These are phyloP conservation scores for Amanita brunnescens DNA, from an alignment of 768 basidiomycete species.

Conservation along the genomic window DNA sequence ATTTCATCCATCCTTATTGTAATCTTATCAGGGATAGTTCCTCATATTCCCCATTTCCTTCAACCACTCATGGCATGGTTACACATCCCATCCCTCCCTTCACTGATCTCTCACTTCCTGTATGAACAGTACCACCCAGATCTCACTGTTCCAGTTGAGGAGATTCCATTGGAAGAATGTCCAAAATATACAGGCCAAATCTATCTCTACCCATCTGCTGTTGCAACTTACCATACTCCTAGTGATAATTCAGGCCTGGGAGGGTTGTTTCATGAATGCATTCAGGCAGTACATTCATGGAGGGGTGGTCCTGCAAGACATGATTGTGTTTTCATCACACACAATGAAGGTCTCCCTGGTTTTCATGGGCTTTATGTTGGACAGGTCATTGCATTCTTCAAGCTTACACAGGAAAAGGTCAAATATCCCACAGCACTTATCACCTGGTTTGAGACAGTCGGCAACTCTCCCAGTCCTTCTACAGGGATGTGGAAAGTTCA, in stretches of 20 bases:
- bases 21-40: neutral
- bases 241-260: conserved; percentile 15
- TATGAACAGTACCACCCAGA: conserved; percentile 5
- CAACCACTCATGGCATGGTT: neutral
- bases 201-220: conserved; percentile 19
- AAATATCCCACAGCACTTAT: conserved; percentile 20
- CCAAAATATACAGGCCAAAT: conserved; percentile 13
- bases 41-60: neutral
- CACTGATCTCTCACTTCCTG: neutral
- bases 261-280: conserved; percentile 17
- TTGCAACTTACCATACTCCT: conserved; percentile 19
- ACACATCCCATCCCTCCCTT: neutral
- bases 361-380: conserved; percentile 16
- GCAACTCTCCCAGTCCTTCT: conserved; percentile 13
- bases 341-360: conserved; percentile 13
- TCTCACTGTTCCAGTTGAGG: conserved; percentile 6
- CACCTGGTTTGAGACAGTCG: conserved; percentile 17
- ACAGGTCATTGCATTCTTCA: conserved; percentile 19
- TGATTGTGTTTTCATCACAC: conserved; percentile 20
- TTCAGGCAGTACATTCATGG: conserved; percentile 21
- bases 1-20: too few relatives aligned
- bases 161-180: conserved; percentile 1
- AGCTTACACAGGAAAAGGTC: conserved; percentile 12
- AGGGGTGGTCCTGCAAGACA: conserved; percentile 13
- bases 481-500: conserved; percentile 24